phyloP scores from a whole-genome alignment of 202 grass and related monocot genomes.

The Cymbopogon flexuosus region DNA sequence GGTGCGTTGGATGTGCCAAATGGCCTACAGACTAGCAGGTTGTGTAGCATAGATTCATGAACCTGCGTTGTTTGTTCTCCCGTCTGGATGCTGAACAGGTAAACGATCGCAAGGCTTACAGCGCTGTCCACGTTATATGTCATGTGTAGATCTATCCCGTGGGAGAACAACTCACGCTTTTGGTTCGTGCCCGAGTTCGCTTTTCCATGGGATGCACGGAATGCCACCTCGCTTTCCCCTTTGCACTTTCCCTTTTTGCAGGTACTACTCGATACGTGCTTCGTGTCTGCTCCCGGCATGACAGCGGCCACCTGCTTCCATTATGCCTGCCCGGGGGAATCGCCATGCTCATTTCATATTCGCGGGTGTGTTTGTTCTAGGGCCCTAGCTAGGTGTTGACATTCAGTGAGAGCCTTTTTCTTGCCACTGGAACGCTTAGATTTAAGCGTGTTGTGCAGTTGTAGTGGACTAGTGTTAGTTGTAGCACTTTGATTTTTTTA shows the following conservation, averaged over 20 bases:
- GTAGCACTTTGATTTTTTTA: neutral
- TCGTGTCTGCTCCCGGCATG: constrained; percentile 28
- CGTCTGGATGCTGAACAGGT: constrained; percentile 19
- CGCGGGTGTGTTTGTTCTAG: constrained; percentile 1
- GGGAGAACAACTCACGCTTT: constrained; percentile 19
- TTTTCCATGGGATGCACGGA: constrained; percentile 9
- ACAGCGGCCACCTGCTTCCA: constrained; percentile 36
- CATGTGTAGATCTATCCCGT: constrained; percentile 11
- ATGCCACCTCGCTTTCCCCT: neutral
- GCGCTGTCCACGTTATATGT: constrained; percentile 29
- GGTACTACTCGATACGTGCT: constrained; percentile 16
- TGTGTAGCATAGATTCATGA: neutral
- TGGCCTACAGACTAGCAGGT: neutral
- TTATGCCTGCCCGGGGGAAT: constrained; percentile 35
- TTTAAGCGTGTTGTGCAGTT: neutral
- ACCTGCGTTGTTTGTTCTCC: neutral
- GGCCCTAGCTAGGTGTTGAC: constrained; percentile 35
- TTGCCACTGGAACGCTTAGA: neutral
- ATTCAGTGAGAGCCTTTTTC: neutral
- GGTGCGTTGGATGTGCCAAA: neutral
- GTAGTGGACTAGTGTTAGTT: neutral
- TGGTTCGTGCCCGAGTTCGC: constrained; percentile 12
- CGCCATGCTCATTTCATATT: constrained; percentile 30
- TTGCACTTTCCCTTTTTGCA: constrained; percentile 26
- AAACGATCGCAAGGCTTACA: constrained; percentile 14